Base-by-base conservation (phyloP, 2,329 filamentous ascomycete species). In the Colletotrichum plurivorum region DNA sequence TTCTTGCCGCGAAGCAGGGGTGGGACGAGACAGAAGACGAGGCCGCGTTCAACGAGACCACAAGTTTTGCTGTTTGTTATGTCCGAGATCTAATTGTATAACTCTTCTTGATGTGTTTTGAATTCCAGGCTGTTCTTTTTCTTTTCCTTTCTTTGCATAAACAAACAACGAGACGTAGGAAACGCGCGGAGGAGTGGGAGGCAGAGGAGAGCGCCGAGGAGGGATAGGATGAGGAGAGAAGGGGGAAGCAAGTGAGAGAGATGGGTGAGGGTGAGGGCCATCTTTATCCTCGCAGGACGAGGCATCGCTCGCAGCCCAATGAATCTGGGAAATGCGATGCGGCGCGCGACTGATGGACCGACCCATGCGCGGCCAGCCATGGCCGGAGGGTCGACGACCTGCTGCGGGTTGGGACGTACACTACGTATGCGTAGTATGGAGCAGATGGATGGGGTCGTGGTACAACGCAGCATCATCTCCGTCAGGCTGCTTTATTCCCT, bases 61-160 rank as follows among this genome's bases (percentile, higher is more conserved):
- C 72, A 72, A 70, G 31, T 36, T 36, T 10, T 36, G 31, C 3
- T 36, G 27, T 8, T 31, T 7, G 8, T 36, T 36, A 12, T 74
- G 53, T 68, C 72, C 73, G 72, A 73, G 73, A 77, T 72, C 71
- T 72, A 72, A 31, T 45, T 69, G 61, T 69, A 59, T 59, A 51
- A 25, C 22, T 25, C 25, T 48, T 25, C 27, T 41, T 66, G 31
- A 36, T 57, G 58, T 67, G 41, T 68, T 71, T 68, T 56, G 54
- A 27, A 27, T 31, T 63, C 67, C 43, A 57, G 51, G 31, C 10
- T 36, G 31, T 36, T 36, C 31, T 36, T 36, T 10, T 36, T 36
- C 7, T 36, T 36, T 36, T 36, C 31, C 31, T 36, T 36, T 36
- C 31, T 36, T 36, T 36, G 60, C 56, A 58, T 66, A 41, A 61